Evolutionary conservation across 2,329 filamentous ascomycete species (phyloP).

Genomic region (Leptographium wingfieldii): DNA sequence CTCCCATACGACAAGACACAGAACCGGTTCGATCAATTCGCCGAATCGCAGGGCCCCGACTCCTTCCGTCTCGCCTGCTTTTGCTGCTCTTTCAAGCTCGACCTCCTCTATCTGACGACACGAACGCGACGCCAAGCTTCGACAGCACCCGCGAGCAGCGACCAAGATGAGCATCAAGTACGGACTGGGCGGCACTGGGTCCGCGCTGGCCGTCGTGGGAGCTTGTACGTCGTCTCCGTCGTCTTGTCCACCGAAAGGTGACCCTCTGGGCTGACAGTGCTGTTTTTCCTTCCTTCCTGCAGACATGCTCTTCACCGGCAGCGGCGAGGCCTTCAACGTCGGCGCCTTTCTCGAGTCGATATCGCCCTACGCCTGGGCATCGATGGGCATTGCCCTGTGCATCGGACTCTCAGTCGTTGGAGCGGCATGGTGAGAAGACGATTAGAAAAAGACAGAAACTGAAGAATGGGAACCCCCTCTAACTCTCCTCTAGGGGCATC

Average conservation of each 20-base stretch:
- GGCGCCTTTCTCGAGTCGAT: slow-evolving; percentile 89
- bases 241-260: background rate
- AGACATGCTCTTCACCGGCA: slow-evolving; percentile 99
- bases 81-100: too few species aligned
- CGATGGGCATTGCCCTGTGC: slow-evolving; percentile 80
- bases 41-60: too few species aligned
- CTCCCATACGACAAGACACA: too few species aligned
- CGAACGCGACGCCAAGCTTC: background rate
- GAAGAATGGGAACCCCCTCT: too few species aligned
- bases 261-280: background rate
- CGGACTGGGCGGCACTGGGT: slow-evolving; percentile 53
- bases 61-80: too few species aligned
- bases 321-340: slow-evolving; percentile 93
- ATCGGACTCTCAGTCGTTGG: slow-evolving; percentile 94
- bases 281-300: background rate
- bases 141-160: background rate
- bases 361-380: slow-evolving; percentile 90
- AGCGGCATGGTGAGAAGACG: slow-evolving; percentile 68
- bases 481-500: slow-evolving; percentile 60
- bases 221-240: slow-evolving; percentile 48
- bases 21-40: too few species aligned
- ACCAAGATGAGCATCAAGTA: slow-evolving; percentile 57
- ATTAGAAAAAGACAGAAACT: too few species aligned
- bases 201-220: slow-evolving; percentile 61
- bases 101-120: background rate